phyloP scores from a whole-genome alignment of 768 basidiomycete genomes.

The Daedaleopsis sinensis region DNA sequence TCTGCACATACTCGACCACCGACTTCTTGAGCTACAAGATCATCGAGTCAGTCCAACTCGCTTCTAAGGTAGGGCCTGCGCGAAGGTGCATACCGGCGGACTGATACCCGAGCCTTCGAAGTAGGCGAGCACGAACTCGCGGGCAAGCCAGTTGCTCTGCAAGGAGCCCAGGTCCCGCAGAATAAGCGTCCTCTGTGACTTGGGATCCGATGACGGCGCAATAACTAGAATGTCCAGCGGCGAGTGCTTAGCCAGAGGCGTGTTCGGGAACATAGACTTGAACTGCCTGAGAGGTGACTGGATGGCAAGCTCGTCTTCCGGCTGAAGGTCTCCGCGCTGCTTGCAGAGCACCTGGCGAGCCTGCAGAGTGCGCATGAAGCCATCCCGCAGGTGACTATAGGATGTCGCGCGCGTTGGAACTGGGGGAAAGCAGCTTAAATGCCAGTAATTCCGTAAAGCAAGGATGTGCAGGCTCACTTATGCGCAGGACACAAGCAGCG shows the following conservation, averaged over 20 bases:
- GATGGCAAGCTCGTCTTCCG: constrained; percentile 58
- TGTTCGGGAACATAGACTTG: constrained; percentile 76
- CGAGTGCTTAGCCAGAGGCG: constrained; percentile 64
- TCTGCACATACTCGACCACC: constrained; percentile 41
- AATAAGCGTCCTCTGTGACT: constrained; percentile 55
- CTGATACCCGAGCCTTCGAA: constrained; percentile 74
- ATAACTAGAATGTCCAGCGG: constrained; percentile 72
- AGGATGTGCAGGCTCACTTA: constrained; percentile 47
- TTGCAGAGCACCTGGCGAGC: constrained; percentile 56
- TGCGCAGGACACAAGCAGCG: constrained; percentile 72
- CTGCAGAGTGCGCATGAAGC: constrained; percentile 76
- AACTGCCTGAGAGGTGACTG: constrained; percentile 71
- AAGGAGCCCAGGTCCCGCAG: constrained; percentile 76
- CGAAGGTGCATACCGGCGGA: constrained; percentile 56
- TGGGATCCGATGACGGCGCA: constrained; percentile 48
- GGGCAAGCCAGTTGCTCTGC: constrained; percentile 75
- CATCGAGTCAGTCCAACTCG: background rate
- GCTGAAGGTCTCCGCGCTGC: constrained; percentile 54
- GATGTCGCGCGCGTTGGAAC: constrained; percentile 83
- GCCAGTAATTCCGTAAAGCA: background rate
- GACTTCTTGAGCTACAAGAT: constrained; percentile 51
- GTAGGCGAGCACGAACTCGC: constrained; percentile 73
- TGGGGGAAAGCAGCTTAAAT: constrained; percentile 27
- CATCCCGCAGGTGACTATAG: constrained; percentile 81
- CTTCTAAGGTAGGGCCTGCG: too few relatives aligned